Percentiles rank a stretch among this genome's conserved stretches.
phyloP scores from a whole-genome alignment of 2,329 filamentous ascomycete species.

The Bisporella sp. region DNA sequence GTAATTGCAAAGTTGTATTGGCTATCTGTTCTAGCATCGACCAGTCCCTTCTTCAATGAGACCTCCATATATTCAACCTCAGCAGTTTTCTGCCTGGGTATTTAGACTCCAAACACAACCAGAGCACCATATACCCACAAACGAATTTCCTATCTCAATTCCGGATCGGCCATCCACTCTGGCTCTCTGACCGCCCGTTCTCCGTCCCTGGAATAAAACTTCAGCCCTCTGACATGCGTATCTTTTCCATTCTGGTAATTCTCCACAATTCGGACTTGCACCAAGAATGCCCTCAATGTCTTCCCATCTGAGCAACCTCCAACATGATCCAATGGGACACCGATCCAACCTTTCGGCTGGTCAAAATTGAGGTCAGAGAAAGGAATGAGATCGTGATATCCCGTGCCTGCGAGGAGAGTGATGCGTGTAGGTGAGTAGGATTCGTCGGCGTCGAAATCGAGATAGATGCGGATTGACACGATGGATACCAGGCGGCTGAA shows the following conservation, averaged over 20 bases:
- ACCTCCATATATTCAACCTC: too few relatives aligned
- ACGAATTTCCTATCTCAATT: too few relatives aligned
- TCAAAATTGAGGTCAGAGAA: constrained; percentile 76
- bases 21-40: too few relatives aligned
- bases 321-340: constrained; percentile 65
- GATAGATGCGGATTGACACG: constrained; percentile 69
- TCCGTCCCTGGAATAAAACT: constrained; percentile 57
- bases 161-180: constrained; percentile 28
- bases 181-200: constrained; percentile 20
- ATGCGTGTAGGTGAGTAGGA: constrained; percentile 96
- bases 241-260: constrained; percentile 99
- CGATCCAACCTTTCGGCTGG: constrained; percentile 82
- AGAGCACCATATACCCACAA: too few relatives aligned
- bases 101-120: too few relatives aligned
- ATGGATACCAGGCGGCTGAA: constrained; percentile 80
- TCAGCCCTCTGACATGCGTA: constrained; percentile 87
- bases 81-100: too few relatives aligned
- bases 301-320: constrained; percentile 54
- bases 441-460: constrained; percentile 90
- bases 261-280: constrained; percentile 86
- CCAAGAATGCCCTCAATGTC: constrained; percentile 80
- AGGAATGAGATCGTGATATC: constrained; percentile 83
- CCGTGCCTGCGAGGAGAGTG: constrained; percentile 79
- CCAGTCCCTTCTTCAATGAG: too few relatives aligned
- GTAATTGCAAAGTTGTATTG: too few relatives aligned